Percentiles rank a stretch among this genome's conserved stretches.
Evolutionary conservation across 108 stramenopile species (phyloP).

Genomic region (Nannochloropsis gaditana): DNA sequence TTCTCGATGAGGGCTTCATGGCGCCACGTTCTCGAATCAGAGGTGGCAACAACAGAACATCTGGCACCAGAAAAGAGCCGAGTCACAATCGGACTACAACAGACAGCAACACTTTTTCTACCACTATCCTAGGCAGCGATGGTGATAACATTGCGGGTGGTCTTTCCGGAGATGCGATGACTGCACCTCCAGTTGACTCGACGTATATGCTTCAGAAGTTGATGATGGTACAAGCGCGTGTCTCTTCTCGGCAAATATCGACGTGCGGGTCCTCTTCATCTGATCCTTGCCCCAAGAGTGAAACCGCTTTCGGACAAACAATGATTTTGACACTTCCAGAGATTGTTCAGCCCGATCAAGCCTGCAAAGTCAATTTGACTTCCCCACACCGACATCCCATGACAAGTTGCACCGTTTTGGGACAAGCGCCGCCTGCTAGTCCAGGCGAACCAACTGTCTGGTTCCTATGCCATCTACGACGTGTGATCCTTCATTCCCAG

Average conservation of each 20-base stretch:
- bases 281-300: background rate
- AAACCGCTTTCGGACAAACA: background rate
- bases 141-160: too few relatives aligned
- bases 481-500: background rate
- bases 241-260: background rate
- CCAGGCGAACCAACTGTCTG: background rate
- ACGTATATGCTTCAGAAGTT: background rate
- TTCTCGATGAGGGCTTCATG: background rate
- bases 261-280: background rate
- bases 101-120: background rate
- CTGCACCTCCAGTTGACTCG: too few relatives aligned
- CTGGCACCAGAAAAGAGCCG: too few relatives aligned
- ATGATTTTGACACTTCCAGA: slow-evolving; percentile 7
- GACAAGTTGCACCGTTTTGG: background rate
- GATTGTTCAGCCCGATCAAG: background rate
- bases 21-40: background rate
- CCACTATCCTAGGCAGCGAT: background rate
- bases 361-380: background rate
- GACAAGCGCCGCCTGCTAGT: background rate
- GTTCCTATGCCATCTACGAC: slow-evolving; percentile 13
- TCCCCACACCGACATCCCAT: background rate
- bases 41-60: background rate
- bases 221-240: slow-evolving; percentile 17
- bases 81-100: too few relatives aligned
- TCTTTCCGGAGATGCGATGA: too few relatives aligned